Evolutionary conservation across 2,329 filamentous ascomycete genomes (phyloP), one percentile per base, ranked within the genome.

Genomic region (Fusarium globosum): DNA sequence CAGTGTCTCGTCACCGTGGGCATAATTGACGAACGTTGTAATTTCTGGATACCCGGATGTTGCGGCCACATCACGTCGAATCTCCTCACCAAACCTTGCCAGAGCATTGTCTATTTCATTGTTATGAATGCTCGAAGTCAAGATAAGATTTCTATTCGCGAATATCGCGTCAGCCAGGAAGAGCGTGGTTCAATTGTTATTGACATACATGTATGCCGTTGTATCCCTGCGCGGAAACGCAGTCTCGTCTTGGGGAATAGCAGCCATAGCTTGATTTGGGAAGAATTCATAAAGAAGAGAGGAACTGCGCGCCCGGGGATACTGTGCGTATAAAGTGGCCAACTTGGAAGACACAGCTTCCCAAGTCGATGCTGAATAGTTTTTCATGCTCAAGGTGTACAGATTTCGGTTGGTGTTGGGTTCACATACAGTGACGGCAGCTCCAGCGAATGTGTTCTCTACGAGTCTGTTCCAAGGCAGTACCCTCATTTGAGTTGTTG

Each of bases 101-200:
- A 51, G 21, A 14, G n/a, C 30, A 35, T 35, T 15, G 4, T 51
- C 30, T 4, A 10, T 35, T 4, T 35, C n/a, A 51, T 16, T 35
- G 2, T 20, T 26, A 4, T 51, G 48, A 20, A 20, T 4, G 5
- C 21, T 35, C 0, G 48, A 51, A 6, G 30, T 51, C 16, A 51
- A 35, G 1, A 51, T 51, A 2, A 51, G 48, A 23, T 51, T 51
- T 15, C 48, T 51, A 1, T 0, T 2, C 1, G 15, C 3, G 5
- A 4, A 51, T 20, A 20, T 20, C 16, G 20, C 8, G 30, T 51
- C 48, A 51, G 28, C 7, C 14, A 30, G 16, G 1, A 1, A 9
- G 2, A 16, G 0, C 2, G 7, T 1, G 20, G 10, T 0, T 30
- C 10, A 30, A 7, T 9, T n/a, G n/a, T n/a, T n/a, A n/a, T n/a